Evolutionary conservation across 129 eudicot genomes (phyloP).

Genomic region (Heracleum sosnowskyi): DNA sequence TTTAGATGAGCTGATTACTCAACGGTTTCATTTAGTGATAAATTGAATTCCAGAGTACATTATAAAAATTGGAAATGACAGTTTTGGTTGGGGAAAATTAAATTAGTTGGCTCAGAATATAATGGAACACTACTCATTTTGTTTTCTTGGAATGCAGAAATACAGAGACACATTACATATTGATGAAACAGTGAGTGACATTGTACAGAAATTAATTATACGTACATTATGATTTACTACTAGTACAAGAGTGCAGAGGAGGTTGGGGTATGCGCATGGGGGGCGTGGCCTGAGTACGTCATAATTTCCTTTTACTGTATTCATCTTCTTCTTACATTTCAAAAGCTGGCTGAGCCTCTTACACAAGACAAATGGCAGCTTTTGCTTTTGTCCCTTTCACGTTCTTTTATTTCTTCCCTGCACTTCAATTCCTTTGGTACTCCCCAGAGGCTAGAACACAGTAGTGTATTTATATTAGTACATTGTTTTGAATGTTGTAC

Average conservation of each 20-base stretch:
- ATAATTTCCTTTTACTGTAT: neutral
- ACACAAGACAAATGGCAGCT: neutral
- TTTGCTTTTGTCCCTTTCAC: conserved; percentile 1
- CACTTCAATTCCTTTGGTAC: neutral
- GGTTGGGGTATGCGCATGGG: neutral
- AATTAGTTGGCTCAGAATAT: neutral
- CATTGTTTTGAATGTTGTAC: no score
- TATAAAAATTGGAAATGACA: neutral
- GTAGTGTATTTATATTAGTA: no score
- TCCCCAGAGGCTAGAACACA: no score
- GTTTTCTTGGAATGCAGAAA: neutral
- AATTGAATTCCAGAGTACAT: no score
- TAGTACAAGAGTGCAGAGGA: neutral
- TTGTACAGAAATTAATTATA: neutral
- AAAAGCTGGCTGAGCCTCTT: neutral
- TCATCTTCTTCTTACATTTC: neutral
- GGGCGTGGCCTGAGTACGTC: conserved; percentile 11
- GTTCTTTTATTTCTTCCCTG: neutral
- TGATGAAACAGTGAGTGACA: neutral
- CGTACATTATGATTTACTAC: neutral
- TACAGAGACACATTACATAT: neutral
- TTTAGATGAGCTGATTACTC: no score
- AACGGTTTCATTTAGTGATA: no score
- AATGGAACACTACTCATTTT: neutral
- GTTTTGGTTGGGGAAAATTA: neutral